These are phyloP conservation scores for Flaveria sonorensis DNA, from an alignment of 129 eudicot genomes.

Conservation along the genomic window DNA sequence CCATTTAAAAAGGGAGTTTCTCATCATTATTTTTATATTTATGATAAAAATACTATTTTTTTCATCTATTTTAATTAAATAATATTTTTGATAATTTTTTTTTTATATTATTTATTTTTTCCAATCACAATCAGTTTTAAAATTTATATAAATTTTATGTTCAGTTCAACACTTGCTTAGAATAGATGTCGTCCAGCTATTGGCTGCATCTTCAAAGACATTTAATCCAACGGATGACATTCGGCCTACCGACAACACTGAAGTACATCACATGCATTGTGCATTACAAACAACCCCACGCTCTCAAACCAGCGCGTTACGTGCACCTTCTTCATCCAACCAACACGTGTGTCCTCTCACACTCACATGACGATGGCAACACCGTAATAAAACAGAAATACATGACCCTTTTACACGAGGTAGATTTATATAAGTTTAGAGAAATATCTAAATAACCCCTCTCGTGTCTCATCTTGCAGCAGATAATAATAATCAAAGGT, in stretches of 20 bases:
- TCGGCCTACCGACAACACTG: conserved; percentile 40
- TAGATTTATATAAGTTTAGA: conserved; percentile 11
- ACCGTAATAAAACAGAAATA: conserved; percentile 15
- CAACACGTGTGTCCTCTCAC: not conserved
- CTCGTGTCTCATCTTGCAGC: conserved; percentile 40
- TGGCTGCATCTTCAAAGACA: conserved; percentile 2
- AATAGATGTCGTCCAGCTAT: not conserved
- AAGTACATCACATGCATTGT: conserved; percentile 14
- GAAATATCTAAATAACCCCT: conserved; percentile 20
- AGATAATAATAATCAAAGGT: conserved; percentile 45
- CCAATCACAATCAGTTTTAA: no score
- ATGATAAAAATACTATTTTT: no score
- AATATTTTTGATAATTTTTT: no score
- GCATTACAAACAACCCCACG: not conserved
- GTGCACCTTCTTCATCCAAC: not conserved
- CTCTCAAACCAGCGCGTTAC: conserved; percentile 8
- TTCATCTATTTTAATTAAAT: no score
- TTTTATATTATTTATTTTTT: no score
- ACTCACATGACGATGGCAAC: conserved; percentile 23
- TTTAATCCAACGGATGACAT: conserved; percentile 31
- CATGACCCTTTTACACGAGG: not conserved
- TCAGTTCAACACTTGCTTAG: no score
- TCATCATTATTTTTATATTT: no score
- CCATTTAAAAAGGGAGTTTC: no score
- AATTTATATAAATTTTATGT: no score